Percentiles rank a stretch among this genome's conserved stretches.
These are phyloP conservation scores for Dicorynia guianensis DNA, from an alignment of 306 rosid genomes.

Conservation along the genomic window DNA sequence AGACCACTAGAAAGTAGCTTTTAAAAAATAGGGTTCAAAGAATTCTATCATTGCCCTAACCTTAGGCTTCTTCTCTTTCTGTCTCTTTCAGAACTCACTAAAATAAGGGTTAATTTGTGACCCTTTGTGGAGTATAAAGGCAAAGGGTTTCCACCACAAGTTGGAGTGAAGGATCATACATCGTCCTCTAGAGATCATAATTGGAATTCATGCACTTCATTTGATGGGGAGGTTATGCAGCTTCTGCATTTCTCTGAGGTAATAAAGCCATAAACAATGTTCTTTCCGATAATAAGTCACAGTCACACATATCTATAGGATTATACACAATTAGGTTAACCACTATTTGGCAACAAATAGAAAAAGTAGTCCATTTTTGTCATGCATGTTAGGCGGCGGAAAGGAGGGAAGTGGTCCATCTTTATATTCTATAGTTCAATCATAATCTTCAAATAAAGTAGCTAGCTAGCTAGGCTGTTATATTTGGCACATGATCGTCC, in stretches of 20 bases:
- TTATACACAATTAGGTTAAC: too few relatives aligned
- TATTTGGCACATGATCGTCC: conserved; percentile 6
- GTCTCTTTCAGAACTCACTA: background rate
- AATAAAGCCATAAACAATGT: background rate
- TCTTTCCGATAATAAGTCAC: background rate
- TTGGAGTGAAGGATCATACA: background rate
- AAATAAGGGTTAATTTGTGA: background rate
- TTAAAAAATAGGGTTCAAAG: conserved; percentile 14
- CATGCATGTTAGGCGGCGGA: conserved; percentile 10
- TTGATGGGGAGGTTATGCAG: background rate
- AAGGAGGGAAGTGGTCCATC: conserved; percentile 14
- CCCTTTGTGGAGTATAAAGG: background rate
- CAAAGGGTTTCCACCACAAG: conserved; percentile 4
- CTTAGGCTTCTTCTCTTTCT: conserved; percentile 25
- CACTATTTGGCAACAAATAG: background rate
- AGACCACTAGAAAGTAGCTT: conserved; percentile 11
- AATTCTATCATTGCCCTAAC: conserved; percentile 13
- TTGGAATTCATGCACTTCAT: background rate
- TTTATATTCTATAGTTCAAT: background rate
- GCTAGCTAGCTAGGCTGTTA: too few relatives aligned
- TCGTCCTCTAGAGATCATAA: background rate
- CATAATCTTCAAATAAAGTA: background rate
- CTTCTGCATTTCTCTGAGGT: background rate
- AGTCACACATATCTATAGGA: too few relatives aligned
- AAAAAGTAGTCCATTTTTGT: background rate